Evolutionary conservation across 2,329 filamentous ascomycete genomes (phyloP), one percentile per base, ranked within the genome.

Genomic region (Intubia oerlemansii): DNA sequence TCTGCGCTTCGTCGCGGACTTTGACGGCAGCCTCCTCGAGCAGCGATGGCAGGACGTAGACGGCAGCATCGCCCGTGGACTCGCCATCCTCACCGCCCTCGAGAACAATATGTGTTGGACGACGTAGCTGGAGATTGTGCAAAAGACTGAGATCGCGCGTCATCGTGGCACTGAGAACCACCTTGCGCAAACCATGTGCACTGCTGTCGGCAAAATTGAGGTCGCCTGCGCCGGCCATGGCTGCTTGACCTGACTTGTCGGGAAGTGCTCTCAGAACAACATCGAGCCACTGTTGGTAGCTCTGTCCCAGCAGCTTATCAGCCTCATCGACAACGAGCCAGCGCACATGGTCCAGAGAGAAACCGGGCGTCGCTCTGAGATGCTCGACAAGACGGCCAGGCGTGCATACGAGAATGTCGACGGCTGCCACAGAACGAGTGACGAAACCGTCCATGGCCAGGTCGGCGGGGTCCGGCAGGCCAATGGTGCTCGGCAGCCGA

Each of bases 321-420:
- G 85, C 88, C 51, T 95, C 85, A 42, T 95, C 85, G 25, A 93
- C 76, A 3, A 93, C 67, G 1, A 95, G 58, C 82, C 84, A 95
- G 35, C 78, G 67, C 5, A 93, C 57, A 44, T 77, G 62, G 32
- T 76, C 66, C 14, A 95, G 57, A 0, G 61, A 66, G 46, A 95
- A 93, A 0, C 81, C 82, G 4, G 68, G 66, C 0, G 85, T 95
- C 34, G 73, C 71, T 37, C 75, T 73, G 28, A 93, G 62, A 48
- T 95, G 85, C 41, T 95, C 85, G 4, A 95, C 81, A 1, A 95
- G 63, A 36, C 85, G 69, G 34, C 88, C 88, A 1, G 85, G 85
- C 0, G 85, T 95, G 46, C 81, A 88, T 28, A 93, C 76, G 16
- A 98, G 60, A 19, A 95, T 66, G 45, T 95, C 84, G 4, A 91